Percentiles rank a stretch among this genome's conserved stretches.
Conservation (phyloP, 2,329 filamentous ascomycete species). For the Rhynchosporium secalis region DNA sequence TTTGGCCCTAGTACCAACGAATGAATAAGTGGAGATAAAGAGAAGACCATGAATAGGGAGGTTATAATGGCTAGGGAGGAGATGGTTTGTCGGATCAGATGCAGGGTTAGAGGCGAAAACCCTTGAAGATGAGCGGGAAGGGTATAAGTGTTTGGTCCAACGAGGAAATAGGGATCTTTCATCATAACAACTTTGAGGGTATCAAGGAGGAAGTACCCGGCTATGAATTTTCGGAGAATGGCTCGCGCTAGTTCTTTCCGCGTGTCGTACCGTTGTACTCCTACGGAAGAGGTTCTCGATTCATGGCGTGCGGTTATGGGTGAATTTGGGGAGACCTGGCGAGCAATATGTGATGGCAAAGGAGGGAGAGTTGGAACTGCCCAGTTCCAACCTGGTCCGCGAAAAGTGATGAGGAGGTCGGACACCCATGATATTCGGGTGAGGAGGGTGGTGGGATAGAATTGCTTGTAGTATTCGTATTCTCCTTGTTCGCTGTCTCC, state of each 20-base stretch:
- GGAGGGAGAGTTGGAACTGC: constrained; percentile 52
- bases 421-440: constrained; percentile 56
- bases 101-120: constrained; percentile 49
- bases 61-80: constrained; percentile 57
- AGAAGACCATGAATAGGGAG: constrained; percentile 62
- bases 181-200: constrained; percentile 66
- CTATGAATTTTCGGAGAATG: constrained; percentile 49
- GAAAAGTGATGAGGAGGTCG: constrained; percentile 56
- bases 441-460: constrained; percentile 53
- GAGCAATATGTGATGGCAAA: constrained; percentile 46
- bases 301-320: constrained; percentile 42
- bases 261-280: constrained; percentile 48
- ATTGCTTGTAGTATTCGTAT: constrained; percentile 60
- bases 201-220: constrained; percentile 69
- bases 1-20: constrained; percentile 50
- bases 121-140: constrained; percentile 47
- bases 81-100: constrained; percentile 56
- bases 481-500: constrained; percentile 32
- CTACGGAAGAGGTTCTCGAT: constrained; percentile 44
- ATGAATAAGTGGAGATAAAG: constrained; percentile 58
- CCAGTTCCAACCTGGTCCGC: constrained; percentile 61
- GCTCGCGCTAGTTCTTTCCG: constrained; percentile 47
- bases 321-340: constrained; percentile 38
- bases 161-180: constrained; percentile 75
- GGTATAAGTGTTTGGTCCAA: constrained; percentile 48